phyloP scores from a whole-genome alignment of 2,329 filamentous ascomycete genomes.

The Arachnomyces sp. region DNA sequence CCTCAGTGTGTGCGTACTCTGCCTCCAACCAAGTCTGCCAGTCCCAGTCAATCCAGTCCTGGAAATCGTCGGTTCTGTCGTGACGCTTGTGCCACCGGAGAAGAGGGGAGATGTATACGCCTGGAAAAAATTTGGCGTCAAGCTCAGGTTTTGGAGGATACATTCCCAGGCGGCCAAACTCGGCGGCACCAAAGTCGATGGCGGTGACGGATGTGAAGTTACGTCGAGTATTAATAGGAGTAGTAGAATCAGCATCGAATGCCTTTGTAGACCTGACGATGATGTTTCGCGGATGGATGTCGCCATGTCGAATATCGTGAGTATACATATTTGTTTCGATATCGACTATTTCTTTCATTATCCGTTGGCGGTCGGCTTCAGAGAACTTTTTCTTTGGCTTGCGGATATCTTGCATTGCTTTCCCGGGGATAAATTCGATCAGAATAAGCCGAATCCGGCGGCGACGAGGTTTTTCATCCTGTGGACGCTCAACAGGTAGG shows the following conservation, averaged over 20 bases:
- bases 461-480: conserved; percentile 1
- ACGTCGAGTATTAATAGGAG: background rate
- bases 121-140: conserved; percentile 5
- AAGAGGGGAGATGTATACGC: conserved; percentile 15
- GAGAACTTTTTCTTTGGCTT: conserved; percentile 9
- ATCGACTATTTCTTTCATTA: conserved; percentile 16
- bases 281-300: conserved; percentile 14
- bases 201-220: conserved; percentile 14
- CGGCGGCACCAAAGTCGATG: conserved; percentile 13
- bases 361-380: conserved; percentile 9
- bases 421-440: conserved; percentile 15
- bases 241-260: background rate
- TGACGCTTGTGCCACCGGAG: conserved; percentile 11
- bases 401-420: conserved; percentile 10
- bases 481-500: conserved; percentile 7
- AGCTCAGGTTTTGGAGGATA: conserved; percentile 3
- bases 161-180: conserved; percentile 13
- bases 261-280: conserved; percentile 8
- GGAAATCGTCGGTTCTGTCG: conserved; percentile 5
- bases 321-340: conserved; percentile 14
- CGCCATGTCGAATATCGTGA: conserved; percentile 10
- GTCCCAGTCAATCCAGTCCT: conserved; percentile 19
- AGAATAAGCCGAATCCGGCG: conserved; percentile 17
- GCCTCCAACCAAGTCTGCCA: conserved; percentile 15
- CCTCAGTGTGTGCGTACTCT: conserved; percentile 15